Evolutionary conservation across 2,329 filamentous ascomycete genomes (phyloP), one percentile per base, ranked within the genome.

Genomic region (Botrytis squamosa): DNA sequence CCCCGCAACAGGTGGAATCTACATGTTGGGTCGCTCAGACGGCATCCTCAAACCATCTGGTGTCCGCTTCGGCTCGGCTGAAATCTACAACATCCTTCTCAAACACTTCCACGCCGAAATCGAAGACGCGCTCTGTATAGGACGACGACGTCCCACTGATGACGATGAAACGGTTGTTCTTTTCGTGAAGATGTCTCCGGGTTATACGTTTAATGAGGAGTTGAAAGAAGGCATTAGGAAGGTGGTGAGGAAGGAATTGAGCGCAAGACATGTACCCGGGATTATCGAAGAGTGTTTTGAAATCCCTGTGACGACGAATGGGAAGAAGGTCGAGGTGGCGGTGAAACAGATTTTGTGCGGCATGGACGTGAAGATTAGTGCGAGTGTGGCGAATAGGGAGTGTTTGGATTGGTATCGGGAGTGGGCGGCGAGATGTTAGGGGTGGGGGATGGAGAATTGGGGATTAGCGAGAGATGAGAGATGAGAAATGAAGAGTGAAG

Each of bases 271-370:
- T 84, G 94, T 98, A 0, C 95, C 95, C 0, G 92, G 90, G 0
- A 85, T 97, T 0, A 86, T 98, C 29, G 93, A 95, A 77, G 90
- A 93, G 81, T 95, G 92, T 75, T 90, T 83, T 3, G 85, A 91
- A 0, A 96, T 99, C 29, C 96, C 95, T 0, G 91, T 95, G 77
- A 98, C 96, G 25, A 91, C 91, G 3, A 99, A 99, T 80, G 95
- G 95, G 71, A 99, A 99, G 86, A 99, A 98, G 90, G 93, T 99
- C 74, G 95, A 99, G 82, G 94, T 97, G 66, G 93, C 94, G 0
- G 95, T 98, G 9, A 98, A 98, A 85, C 95, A 98, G 83, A 98
- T 98, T 63, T 84, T 99, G 1, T 97, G 93, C 42, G 95, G 95
- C 0, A 85, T 95, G 83, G 89, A 93, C 70, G 90, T 98, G 77